phyloP scores from a whole-genome alignment of 1,139 yeast species.

The Pichiaceae sp. region DNA sequence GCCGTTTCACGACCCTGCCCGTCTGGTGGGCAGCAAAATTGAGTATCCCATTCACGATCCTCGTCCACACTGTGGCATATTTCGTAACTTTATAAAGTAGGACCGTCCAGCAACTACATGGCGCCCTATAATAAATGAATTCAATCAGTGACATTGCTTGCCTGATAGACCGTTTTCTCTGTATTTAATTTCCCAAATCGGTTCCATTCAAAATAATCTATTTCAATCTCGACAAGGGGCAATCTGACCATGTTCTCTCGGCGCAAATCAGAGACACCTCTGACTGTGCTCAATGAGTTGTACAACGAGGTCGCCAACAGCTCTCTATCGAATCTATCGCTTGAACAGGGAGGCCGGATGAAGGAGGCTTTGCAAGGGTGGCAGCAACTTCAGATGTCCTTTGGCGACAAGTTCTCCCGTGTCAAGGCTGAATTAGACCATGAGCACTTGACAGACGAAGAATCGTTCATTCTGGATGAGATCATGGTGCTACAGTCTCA shows the following conservation, averaged over 20 bases:
- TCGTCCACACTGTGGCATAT: constrained; percentile 28
- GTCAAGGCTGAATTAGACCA: constrained; percentile 35
- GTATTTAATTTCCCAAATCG: too few relatives aligned
- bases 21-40: constrained; percentile 91
- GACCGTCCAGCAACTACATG: too few relatives aligned
- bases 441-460: constrained; percentile 31
- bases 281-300: neutral
- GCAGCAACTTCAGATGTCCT: constrained; percentile 57
- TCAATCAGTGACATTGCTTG: too few relatives aligned
- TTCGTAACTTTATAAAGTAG: too few relatives aligned
- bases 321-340: constrained; percentile 45
- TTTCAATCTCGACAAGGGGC: too few relatives aligned
- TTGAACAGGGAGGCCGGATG: constrained; percentile 46
- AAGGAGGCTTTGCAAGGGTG: constrained; percentile 62
- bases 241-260: constrained; percentile 2
- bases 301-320: constrained; percentile 47
- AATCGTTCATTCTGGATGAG: constrained; percentile 34
- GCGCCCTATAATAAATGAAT: too few relatives aligned
- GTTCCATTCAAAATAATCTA: too few relatives aligned
- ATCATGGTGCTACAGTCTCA: constrained; percentile 43
- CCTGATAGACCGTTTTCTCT: too few relatives aligned
- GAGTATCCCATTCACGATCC: constrained; percentile 35
- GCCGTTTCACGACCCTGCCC: constrained; percentile 85
- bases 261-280: constrained; percentile 1
- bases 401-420: constrained; percentile 45